phyloP scores from a whole-genome alignment of 352 stramenopile genomes.

The Phytophthora hibernalis region DNA sequence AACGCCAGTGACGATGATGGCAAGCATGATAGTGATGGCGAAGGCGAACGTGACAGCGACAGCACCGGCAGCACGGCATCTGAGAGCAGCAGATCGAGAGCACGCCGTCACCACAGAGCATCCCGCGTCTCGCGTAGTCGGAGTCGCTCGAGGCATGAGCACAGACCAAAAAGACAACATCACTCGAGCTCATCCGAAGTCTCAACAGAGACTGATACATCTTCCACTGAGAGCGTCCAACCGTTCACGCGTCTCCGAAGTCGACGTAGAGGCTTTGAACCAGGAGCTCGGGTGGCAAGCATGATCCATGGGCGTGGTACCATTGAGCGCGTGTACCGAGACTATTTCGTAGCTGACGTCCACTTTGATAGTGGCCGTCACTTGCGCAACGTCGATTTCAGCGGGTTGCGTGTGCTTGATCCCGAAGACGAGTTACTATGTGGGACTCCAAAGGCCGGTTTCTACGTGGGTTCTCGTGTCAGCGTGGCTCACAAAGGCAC shows the following conservation, averaged over 20 bases:
- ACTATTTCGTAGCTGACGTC: conserved; percentile 76
- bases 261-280: conserved; percentile 41
- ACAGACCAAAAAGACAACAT: conserved; percentile 10
- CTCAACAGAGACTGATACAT: conserved; percentile 30
- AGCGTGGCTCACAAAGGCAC: conserved; percentile 58
- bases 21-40: conserved; percentile 25
- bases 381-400: conserved; percentile 68
- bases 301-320: conserved; percentile 49
- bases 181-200: conserved; percentile 15
- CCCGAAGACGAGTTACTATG: conserved; percentile 28
- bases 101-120: conserved; percentile 2
- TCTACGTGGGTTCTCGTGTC: conserved; percentile 42
- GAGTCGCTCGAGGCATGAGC: conserved; percentile 3
- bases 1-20: conserved; percentile 22
- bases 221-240: conserved; percentile 21
- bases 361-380: conserved; percentile 69
- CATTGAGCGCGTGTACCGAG: conserved; percentile 64
- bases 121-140: conserved; percentile 2
- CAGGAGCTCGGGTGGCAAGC: conserved; percentile 61
- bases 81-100: conserved; percentile 1
- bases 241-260: neutral
- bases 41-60: conserved; percentile 23
- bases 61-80: conserved; percentile 16
- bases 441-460: conserved; percentile 12
- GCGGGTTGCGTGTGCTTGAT: conserved; percentile 39